Percentiles rank a stretch among this genome's conserved stretches.
Evolutionary conservation across 2,329 filamentous ascomycete species (phyloP).

Genomic region (Phyllachora maydis): DNA sequence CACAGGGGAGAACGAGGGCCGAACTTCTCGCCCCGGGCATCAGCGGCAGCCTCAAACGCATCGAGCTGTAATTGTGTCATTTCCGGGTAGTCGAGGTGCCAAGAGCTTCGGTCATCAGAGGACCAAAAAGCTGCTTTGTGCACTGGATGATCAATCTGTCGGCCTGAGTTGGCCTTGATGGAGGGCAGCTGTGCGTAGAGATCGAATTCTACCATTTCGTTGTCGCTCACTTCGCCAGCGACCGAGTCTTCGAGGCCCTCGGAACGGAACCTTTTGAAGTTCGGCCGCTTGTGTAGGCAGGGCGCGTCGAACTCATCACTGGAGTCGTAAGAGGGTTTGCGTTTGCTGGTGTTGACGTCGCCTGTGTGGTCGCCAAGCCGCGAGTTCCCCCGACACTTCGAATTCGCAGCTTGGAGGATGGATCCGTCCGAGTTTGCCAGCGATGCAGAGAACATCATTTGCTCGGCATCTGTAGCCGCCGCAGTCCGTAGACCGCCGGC

Average conservation of each 20-base stretch:
- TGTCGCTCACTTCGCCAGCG: slow-evolving; percentile 11
- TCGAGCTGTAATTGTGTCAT: slow-evolving; percentile 40
- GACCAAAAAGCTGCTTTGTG: slow-evolving; percentile 38
- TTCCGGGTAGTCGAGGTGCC: slow-evolving; percentile 41
- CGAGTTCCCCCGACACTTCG: slow-evolving; percentile 14
- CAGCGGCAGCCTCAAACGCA: slow-evolving; percentile 30
- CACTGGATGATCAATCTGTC: slow-evolving; percentile 35
- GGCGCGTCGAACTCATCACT: slow-evolving; percentile 27
- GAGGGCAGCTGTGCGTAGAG: slow-evolving; percentile 27
- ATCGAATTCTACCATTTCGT: slow-evolving; percentile 19
- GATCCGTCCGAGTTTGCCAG: too few species aligned
- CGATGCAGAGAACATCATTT: too few species aligned
- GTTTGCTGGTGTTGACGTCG: slow-evolving; percentile 28
- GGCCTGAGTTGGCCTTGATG: slow-evolving; percentile 26
- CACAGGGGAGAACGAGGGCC: slow-evolving; percentile 27
- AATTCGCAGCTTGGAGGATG: slow-evolving; percentile 20
- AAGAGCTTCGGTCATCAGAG: slow-evolving; percentile 26
- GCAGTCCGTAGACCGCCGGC: too few species aligned
- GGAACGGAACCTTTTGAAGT: slow-evolving; percentile 34
- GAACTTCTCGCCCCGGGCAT: slow-evolving; percentile 29
- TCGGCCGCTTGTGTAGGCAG: slow-evolving; percentile 19
- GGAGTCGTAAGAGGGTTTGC: slow-evolving; percentile 27
- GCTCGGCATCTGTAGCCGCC: too few species aligned
- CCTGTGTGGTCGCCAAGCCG: slow-evolving; percentile 6
- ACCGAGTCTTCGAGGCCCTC: slow-evolving; percentile 17